Conservation (phyloP, 805 yeast genomes). For the Tetrapisispora taiwanensis region DNA sequence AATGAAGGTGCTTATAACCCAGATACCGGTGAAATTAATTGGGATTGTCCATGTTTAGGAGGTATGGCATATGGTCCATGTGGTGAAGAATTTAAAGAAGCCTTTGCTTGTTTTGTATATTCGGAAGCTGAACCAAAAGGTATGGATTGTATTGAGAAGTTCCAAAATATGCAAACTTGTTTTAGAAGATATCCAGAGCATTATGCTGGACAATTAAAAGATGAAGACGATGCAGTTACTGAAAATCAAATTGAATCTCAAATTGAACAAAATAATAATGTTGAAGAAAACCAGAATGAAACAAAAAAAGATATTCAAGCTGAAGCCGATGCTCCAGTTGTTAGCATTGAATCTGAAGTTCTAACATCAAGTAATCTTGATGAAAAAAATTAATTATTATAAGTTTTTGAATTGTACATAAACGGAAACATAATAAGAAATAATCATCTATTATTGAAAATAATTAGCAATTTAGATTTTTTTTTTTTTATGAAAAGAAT, state of each 20-base stretch:
- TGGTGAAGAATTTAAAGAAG: slow-evolving; percentile 90
- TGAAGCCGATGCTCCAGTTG: too few relatives aligned
- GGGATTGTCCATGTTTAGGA: slow-evolving; percentile 99
- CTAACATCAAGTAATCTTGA: background rate
- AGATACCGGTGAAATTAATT: slow-evolving; percentile 96
- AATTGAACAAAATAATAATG: background rate
- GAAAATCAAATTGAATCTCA: background rate
- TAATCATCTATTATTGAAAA: background rate
- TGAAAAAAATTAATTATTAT: background rate
- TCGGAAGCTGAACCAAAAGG: slow-evolving; percentile 95
- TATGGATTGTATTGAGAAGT: slow-evolving; percentile 84
- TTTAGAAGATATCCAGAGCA: slow-evolving; percentile 85
- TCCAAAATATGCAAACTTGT: slow-evolving; percentile 86
- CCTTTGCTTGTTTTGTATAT: slow-evolving; percentile 90
- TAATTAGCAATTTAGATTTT: too few relatives aligned
- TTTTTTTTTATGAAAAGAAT: too few relatives aligned
- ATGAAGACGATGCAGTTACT: slow-evolving; percentile 12
- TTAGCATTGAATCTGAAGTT: too few relatives aligned
- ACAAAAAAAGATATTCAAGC: background rate
- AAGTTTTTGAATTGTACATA: background rate
- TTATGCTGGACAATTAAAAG: slow-evolving; percentile 64
- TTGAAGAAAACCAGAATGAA: background rate
- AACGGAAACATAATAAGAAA: background rate
- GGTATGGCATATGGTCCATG: slow-evolving; percentile 99
- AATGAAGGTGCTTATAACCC: slow-evolving; percentile 78